Evolutionary conservation across 2,329 filamentous ascomycete species (phyloP), one percentile per base, ranked within the genome.

Genomic region (Fusarium veterinarium): DNA sequence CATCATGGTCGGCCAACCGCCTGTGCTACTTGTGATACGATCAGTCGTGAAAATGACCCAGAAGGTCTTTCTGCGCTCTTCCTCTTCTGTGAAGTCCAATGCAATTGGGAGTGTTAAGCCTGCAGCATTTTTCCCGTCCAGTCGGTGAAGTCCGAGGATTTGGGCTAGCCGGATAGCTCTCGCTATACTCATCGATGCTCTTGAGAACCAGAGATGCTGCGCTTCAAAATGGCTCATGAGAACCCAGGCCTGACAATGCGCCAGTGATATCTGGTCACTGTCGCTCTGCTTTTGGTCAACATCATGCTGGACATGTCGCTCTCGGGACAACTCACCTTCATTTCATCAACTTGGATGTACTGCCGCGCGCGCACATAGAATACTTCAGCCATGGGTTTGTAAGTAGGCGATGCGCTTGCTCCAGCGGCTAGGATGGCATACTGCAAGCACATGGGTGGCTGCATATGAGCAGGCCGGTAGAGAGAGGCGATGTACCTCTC

Each of bases 351-450:
- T 75, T 97, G 91, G 1, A 91, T 87, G 77, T 97, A 97, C 74
- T 94, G 94, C 25, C 94, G 87, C 7, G 94, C 89, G n/a, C 93
- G 88, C 42, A 89, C 87, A 78, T 97, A 97, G 74, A 97, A 94
- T 49, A 93, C 87, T 20, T 92, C 90, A 64, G 93, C 91, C 41
- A 94, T 86, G 7, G 83, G 83, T 5, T 85, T 84, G 75, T 95
- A 95, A 73, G 92, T 92, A 23, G 93, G 88, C 12, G 90, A 89
- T 8, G 91, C 85, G 20, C 90, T 89, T 13, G 93, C 90, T 6
- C 92, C 93, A 75, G 92, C 85, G 7, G 90, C 88, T 91, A 93
- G 95, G 80, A 97, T 92, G 17, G 91, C 91, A 80, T 97, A 97
- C 77, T 94, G 88, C 38, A 97, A 83, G 76, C 90, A 93, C 76